Evolutionary conservation across 441 rosid species (phyloP), one percentile per base, ranked within the genome.

Genomic region (Jatropha podagrica): DNA sequence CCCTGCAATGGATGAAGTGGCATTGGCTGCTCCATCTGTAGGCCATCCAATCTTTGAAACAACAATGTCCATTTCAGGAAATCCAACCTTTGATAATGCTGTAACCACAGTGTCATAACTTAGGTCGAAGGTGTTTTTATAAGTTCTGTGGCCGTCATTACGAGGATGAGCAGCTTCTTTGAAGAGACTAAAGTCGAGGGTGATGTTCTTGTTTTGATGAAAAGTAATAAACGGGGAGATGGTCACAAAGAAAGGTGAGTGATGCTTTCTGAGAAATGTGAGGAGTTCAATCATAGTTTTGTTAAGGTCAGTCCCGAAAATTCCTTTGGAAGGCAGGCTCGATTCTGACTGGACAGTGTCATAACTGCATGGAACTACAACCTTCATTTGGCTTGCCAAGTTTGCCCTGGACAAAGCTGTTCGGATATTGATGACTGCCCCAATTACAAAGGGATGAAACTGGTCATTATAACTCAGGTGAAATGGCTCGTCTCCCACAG

Each of bases 31-130:
- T 81, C 92, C 98, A 81, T 94, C 98, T 3, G 95, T 94, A 26
- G 98, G 98, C 97, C 98, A 92, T 52, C 98, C 98, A 74, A 94
- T 91, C 84, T 82, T 85, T 17, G 91, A 84, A 44, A 92, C 85
- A 6, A 89, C 87, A 46, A 94, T 87, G 41, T 85, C 87, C 71
- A 87, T 88, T 7, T 85, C 88, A 15, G 86, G 84, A 80, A 86
- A 92, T 65, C 98, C 97, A 68, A 82, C 73, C 8, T 77, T 79
- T 41, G 90, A 81, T 76, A 94, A 74, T 73, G 96, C 97, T 20
- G 86, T 75, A 40, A 86, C 88, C 75, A 92, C 75, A 56, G 89
- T 87, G 81, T 86, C 88, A 75, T 87, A 88, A 86, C 86, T 86
- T n/a, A 88, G 74, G 83, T 94, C 97, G 70, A 92, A 92, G 83